Percentiles rank a stretch among this genome's conserved stretches.
phyloP scores from a whole-genome alignment of 1,139 yeast species.

The Sugiyamaella xylanicola region DNA sequence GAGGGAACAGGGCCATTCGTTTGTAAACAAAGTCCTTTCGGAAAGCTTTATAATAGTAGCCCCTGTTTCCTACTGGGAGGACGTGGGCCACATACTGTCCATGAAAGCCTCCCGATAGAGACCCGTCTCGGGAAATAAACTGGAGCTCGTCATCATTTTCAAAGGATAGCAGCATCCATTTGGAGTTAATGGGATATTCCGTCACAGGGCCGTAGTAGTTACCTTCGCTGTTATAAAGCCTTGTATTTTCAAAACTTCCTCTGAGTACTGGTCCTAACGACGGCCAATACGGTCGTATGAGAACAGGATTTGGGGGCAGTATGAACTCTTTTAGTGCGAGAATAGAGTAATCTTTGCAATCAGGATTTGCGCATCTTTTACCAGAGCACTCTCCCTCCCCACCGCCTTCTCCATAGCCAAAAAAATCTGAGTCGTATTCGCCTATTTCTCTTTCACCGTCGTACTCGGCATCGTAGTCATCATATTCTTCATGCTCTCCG shows the following conservation, averaged over 20 bases:
- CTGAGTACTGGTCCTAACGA: constrained; percentile 10
- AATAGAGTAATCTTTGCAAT: constrained; percentile 24
- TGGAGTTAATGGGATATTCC: constrained; percentile 19
- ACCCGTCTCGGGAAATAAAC: constrained; percentile 23
- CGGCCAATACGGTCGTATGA: constrained; percentile 22
- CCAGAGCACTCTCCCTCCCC: constrained; percentile 18
- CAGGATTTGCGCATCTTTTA: constrained; percentile 27
- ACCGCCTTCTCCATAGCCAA: background rate
- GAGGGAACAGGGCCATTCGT: constrained; percentile 15
- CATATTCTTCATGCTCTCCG: background rate
- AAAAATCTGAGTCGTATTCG: constrained; percentile 20
- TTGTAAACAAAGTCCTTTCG: constrained; percentile 11
- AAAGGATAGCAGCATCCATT: constrained; percentile 22
- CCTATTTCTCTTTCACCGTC: background rate
- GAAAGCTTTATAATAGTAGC: constrained; percentile 23
- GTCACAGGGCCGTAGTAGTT: constrained; percentile 16
- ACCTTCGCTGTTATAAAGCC: constrained; percentile 16
- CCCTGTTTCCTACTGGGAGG: constrained; percentile 25
- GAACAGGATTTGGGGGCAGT: constrained; percentile 27
- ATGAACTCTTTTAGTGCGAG: constrained; percentile 22
- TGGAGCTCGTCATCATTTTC: constrained; percentile 14
- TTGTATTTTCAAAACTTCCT: constrained; percentile 6
- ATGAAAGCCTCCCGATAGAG: constrained; percentile 15
- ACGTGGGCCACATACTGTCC: constrained; percentile 22
- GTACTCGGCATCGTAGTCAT: background rate